These are phyloP conservation scores for Hypomyces perniciosus DNA, from an alignment of 2,329 filamentous ascomycete species.

Conservation along the genomic window DNA sequence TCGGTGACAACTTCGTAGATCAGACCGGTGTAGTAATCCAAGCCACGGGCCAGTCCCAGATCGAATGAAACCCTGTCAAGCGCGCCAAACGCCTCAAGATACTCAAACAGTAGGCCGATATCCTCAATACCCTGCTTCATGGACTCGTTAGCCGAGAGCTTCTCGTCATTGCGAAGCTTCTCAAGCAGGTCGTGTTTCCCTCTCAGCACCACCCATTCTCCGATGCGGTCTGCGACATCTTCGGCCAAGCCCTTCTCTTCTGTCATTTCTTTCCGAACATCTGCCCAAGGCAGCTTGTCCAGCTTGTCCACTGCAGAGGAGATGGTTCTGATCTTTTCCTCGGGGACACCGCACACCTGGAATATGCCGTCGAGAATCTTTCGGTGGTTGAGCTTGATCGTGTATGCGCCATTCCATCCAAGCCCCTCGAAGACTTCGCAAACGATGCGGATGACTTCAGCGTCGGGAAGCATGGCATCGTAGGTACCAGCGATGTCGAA, in stretches of 20 bases:
- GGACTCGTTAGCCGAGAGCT: constrained; percentile 62
- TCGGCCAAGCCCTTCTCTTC: constrained; percentile 78
- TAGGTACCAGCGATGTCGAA: constrained; percentile 88
- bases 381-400: constrained; percentile 91
- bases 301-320: constrained; percentile 93
- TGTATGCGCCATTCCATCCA: constrained; percentile 67
- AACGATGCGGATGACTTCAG: constrained; percentile 79
- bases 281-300: constrained; percentile 85
- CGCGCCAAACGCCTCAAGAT: constrained; percentile 71
- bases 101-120: constrained; percentile 73
- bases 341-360: constrained; percentile 80
- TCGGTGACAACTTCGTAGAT: constrained; percentile 88
- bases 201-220: constrained; percentile 73
- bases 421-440: constrained; percentile 80
- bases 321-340: constrained; percentile 81
- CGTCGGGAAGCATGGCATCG: constrained; percentile 88
- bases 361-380: constrained; percentile 93
- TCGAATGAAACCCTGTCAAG: constrained; percentile 78
- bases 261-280: constrained; percentile 88
- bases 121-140: constrained; percentile 77
- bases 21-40: constrained; percentile 89
- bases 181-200: constrained; percentile 69
- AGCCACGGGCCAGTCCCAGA: constrained; percentile 78
- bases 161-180: constrained; percentile 60
- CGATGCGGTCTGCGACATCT: constrained; percentile 79